These are phyloP conservation scores for Chaetomiaceae sp. DNA, from an alignment of 2,329 filamentous ascomycete species.

Conservation along the genomic window DNA sequence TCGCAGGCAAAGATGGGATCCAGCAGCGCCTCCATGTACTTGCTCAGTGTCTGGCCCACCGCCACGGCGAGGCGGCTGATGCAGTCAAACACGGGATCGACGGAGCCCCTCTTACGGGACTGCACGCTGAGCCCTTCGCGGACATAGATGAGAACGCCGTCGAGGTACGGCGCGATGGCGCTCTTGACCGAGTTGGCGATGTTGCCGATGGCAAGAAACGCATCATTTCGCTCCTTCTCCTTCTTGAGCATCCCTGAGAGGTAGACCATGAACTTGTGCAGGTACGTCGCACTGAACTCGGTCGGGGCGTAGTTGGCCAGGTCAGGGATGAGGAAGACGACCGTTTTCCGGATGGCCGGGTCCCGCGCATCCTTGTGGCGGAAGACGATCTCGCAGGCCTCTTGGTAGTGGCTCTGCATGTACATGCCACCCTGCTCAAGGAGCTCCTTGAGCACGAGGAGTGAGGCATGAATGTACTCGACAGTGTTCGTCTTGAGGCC, in stretches of 20 bases:
- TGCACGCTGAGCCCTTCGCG: conserved; percentile 83
- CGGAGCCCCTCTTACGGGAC: conserved; percentile 60
- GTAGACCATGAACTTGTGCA: conserved; percentile 97
- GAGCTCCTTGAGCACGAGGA: conserved; percentile 88
- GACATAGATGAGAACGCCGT: conserved; percentile 90
- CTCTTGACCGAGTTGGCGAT: conserved; percentile 95
- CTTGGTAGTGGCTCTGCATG: conserved; percentile 92
- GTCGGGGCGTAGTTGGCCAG: conserved; percentile 88
- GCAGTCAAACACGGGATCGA: conserved; percentile 88
- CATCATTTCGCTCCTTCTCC: conserved; percentile 88
- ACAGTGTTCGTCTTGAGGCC: conserved; percentile 77
- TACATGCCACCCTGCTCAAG: conserved; percentile 97
- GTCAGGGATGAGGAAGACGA: conserved; percentile 86
- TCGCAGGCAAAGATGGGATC: conserved; percentile 97
- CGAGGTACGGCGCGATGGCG: conserved; percentile 89
- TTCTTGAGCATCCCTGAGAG: conserved; percentile 90
- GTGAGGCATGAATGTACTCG: conserved; percentile 88
- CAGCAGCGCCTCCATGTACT: conserved; percentile 93
- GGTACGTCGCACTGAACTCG: conserved; percentile 80
- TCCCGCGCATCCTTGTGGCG: conserved; percentile 93
- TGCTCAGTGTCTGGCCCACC: conserved; percentile 93
- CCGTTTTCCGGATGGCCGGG: conserved; percentile 77
- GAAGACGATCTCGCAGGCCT: conserved; percentile 88
- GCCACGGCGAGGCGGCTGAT: conserved; percentile 95
- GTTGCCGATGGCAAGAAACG: conserved; percentile 92